Evolutionary conservation across 2,329 filamentous ascomycete species (phyloP), one percentile per base, ranked within the genome.

Genomic region (Hypocreales sp.): DNA sequence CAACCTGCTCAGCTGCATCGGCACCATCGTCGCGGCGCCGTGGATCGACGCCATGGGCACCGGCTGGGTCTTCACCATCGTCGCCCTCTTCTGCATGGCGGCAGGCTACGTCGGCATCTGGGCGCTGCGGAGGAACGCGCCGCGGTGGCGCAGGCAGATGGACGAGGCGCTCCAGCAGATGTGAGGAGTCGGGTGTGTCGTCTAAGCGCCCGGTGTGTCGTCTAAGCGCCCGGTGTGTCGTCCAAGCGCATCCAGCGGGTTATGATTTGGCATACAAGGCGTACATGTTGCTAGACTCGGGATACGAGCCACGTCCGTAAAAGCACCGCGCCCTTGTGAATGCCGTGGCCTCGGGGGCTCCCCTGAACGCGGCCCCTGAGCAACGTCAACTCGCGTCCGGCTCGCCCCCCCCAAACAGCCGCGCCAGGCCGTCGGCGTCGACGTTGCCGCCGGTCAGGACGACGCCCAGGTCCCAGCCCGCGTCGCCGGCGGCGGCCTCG

Each of bases 1-100:
- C 25, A 90, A 87, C 40, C 80, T 84, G 21, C 74, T 84, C 40
- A 73, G 68, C 26, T 84, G 77, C 34, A 61, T 81, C 1, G 80
- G 78, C 8, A 66, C 67, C 23, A 50, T 86, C 18, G 67, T 84
- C 12, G 69, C 76, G 0, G 66, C 76, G 34, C 80, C 81, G 1
- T 60, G 82, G 30, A 77, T 87, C 29, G 45, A 63, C 12, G 75
- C 61, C 3, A 76, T 86, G 34, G 78, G 80, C 3, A 69, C 76
- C 35, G 81, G 80, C 1, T 84, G 78, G 77, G 51, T 86, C 1
- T 79, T 82, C 37, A 84, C 79, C 1, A 66, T 39, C 3, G 37
- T 64, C 2, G 56, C 54, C 9, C 32, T 71, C 22, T 51, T 76
- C 28, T 60, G 65, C 15, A 58, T 79, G 42, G 42, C 68, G 0